Evolutionary conservation across 768 basidiomycete genomes (phyloP), one percentile per base, ranked within the genome.

Genomic region (Hericium erinaceus): DNA sequence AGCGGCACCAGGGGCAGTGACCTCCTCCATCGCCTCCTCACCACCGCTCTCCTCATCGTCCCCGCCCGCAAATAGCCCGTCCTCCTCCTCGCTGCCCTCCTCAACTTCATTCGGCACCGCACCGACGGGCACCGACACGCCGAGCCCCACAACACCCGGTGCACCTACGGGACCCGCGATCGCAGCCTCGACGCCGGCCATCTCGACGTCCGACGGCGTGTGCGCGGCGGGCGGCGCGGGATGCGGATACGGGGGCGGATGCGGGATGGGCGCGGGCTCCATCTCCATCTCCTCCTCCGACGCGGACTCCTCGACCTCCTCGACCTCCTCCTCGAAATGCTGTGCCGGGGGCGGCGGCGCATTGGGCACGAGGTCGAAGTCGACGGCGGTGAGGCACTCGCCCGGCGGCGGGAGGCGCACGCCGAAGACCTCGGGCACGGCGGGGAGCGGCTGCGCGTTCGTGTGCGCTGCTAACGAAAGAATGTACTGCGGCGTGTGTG

Each of bases 371-470:
- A 93, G 79, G 66, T 93, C 88, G 73, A 93, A 93, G 76, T 92
- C 86, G 62, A 92, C 81, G 20, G 84, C 74, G 15, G 88, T 87
- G 49, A 93, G 78, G 57, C 87, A 85, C 11, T 92, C 87, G n/a
- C 67, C 62, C 22, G 72, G 56, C 9, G 82, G 74, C 1, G 91
- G 91, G n/a, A 93, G 72, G 18, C 91, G 84, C 52, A 92, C 83
- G 39, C 91, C 91, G 70, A 92, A 93, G 2, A 90, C 85, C 70
- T 93, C 91, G 6, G 88, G 87, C n/a, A 92, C 89, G 1, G 87
- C 70, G 33, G 91, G 92, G 18, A 93, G 78, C 2, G 90, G 87
- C 39, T 79, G 77, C 12, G 88, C 80, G 67, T 93, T 93, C 44
- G 88, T 89, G 69, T 92, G 87, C 1, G 87, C 80, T 11, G 92